A percentile compares a stretch with the other conserved stretches of the same genome.
Conservation (phyloP, 345 rosid species). For the Litchi chinensis region DNA sequence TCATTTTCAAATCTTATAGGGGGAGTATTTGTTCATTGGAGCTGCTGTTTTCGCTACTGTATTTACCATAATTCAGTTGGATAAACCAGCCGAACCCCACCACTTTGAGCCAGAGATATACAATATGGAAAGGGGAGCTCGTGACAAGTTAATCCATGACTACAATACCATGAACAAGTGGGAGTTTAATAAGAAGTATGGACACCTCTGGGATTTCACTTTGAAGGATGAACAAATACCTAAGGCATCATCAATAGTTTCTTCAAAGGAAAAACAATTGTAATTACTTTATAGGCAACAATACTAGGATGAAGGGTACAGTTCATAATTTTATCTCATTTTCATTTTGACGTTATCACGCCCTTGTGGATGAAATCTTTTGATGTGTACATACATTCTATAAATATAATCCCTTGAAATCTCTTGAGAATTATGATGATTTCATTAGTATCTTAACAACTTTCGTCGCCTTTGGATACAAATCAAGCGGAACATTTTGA, state of each 20-base stretch:
- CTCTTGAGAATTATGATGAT: conserved; percentile 1
- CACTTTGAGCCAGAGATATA: conserved; percentile 94
- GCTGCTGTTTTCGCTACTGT: conserved; percentile 68
- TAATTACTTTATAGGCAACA: conserved; percentile 1
- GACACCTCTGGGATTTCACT: conserved; percentile 93
- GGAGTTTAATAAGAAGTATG: conserved; percentile 94
- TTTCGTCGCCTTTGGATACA: not conserved
- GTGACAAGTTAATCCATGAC: conserved; percentile 82
- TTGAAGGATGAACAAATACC: conserved; percentile 58
- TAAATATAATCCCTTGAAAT: not conserved
- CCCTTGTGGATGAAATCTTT: conserved; percentile 5
- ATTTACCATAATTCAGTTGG: conserved; percentile 82
- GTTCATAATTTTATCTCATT: not conserved
- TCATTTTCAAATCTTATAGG: conserved; percentile 37
- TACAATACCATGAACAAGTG: conserved; percentile 87
- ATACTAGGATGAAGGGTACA: conserved; percentile 7
- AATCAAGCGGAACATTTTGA: not conserved
- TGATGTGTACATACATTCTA: not conserved
- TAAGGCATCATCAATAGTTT: conserved; percentile 42
- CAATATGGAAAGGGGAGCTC: conserved; percentile 83
- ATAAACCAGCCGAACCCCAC: conserved; percentile 88
- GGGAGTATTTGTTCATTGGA: conserved; percentile 80
- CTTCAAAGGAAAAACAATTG: not conserved
- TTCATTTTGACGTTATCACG: not conserved
- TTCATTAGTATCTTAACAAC: not conserved